A percentile compares a stretch with the other conserved stretches of the same genome.
phyloP scores from a whole-genome alignment of 768 basidiomycete species.

The Daedalea quercina region DNA sequence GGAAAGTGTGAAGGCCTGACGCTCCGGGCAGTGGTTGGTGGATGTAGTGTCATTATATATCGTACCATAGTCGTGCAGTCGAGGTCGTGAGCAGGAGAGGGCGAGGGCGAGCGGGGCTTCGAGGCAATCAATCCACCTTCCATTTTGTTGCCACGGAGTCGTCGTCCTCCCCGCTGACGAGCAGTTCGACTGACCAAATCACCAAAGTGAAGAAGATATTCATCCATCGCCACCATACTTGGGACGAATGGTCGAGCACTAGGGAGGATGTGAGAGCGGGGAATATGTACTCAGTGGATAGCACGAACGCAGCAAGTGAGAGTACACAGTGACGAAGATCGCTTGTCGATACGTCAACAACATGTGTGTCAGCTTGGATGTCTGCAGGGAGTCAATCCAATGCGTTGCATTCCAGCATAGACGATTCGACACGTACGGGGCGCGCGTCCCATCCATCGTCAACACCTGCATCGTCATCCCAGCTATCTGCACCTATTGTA shows the following conservation, averaged over 20 bases:
- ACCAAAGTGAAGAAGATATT: constrained; percentile 82
- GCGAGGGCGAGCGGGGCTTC: neutral
- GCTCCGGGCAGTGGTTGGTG: constrained; percentile 4
- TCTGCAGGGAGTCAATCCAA: constrained; percentile 36
- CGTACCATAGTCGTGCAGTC: neutral
- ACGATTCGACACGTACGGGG: constrained; percentile 43
- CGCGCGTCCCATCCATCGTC: constrained; percentile 66
- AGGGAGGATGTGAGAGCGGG: neutral
- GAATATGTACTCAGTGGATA: neutral
- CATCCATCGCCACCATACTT: constrained; percentile 92
- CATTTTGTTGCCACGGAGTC: constrained; percentile 54
- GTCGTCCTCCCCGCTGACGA: constrained; percentile 75
- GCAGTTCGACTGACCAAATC: constrained; percentile 77
- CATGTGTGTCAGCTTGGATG: constrained; percentile 66
- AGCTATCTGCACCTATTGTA: constrained; percentile 75
- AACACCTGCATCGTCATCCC: constrained; percentile 61
- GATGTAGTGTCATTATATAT: neutral
- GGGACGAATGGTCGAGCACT: constrained; percentile 84
- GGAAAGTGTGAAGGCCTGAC: neutral
- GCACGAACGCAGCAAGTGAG: constrained; percentile 71
- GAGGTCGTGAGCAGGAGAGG: neutral
- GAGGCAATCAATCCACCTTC: constrained; percentile 58
- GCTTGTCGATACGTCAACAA: constrained; percentile 78
- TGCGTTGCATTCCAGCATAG: neutral
- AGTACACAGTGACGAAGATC: constrained; percentile 83